Base-by-base conservation (phyloP, 2,329 filamentous ascomycete species). In the Stagonosporopsis vannaccii region DNA sequence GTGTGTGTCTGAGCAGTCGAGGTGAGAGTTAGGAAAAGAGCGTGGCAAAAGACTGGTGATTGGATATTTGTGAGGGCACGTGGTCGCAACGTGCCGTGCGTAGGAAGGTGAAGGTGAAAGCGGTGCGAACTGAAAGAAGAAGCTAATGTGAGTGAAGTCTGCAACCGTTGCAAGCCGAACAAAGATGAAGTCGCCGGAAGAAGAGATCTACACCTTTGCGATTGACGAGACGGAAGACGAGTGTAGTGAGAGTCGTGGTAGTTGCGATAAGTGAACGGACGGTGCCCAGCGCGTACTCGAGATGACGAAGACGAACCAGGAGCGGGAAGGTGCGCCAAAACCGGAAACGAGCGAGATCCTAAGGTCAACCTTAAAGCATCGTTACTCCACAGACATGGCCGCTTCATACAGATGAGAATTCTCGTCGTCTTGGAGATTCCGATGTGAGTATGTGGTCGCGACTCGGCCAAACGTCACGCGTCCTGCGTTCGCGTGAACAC, bases 401-500 rank as follows among this genome's bases (percentile, higher is more conserved):
- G 13, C 22, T 40, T 43, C 53, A 56, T 56, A 17, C 47, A 48
- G 47, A 39, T 35, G 37, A 5, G 20, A 32, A 3, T 3, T 11
- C 41, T 26, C 37, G 4, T 19, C 8, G 12, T 35, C 37, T 1
- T 35, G 11, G 17, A 8, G 19, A 22, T 37, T 28, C 30, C 13
- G 23, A 20, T 26, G 36, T 15, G 32, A 23, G 15, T n/a, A 8
- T 17, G 9, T 11, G 13, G 13, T 9, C 47, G 49, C 40, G 47
- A 39, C 37, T 39, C 33, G 39, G 54, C 33, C 39, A 49, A 48
- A 48, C 39, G 45, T 41, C 35, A 45, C 51, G 46, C 51, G 49
- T 47, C 35, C 19, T 17, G 56, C 44, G 47, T 22, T 41, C 64
- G 63, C 66, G 61, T 56, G 56, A 51, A 58, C 64, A 68, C 64